These are phyloP conservation scores for Podospora bellae-mahoneyi DNA, from an alignment of 495 filamentous ascomycete genomes.

Conservation along the genomic window DNA sequence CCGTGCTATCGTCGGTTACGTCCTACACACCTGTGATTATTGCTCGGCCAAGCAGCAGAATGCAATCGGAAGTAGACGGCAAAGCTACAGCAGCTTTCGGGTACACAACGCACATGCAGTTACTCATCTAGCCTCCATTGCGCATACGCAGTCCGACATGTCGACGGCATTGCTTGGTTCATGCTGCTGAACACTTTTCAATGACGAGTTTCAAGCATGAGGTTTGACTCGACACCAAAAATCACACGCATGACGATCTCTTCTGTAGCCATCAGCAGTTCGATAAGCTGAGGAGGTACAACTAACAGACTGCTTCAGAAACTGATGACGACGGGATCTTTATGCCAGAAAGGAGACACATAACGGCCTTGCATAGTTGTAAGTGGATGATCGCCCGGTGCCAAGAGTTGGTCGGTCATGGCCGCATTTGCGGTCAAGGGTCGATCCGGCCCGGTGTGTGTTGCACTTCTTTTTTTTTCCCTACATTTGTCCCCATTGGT, in stretches of 20 bases:
- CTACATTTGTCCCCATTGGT: background rate
- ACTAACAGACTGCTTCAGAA: background rate
- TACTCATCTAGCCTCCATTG: background rate
- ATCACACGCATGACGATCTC: background rate
- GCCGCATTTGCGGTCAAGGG: constrained; percentile 17
- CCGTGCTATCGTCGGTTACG: constrained; percentile 18
- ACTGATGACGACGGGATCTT: background rate
- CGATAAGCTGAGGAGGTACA: background rate
- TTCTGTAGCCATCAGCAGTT: background rate
- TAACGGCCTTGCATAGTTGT: background rate
- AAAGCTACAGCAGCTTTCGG: constrained; percentile 12
- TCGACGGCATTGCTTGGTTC: background rate
- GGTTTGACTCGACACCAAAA: background rate
- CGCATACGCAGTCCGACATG: background rate
- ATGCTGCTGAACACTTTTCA: background rate
- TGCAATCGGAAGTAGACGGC: constrained; percentile 21
- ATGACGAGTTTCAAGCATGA: background rate
- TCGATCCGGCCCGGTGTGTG: constrained; percentile 10
- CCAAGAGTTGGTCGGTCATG: constrained; percentile 19
- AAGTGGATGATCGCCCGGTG: constrained; percentile 10
- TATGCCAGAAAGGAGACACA: constrained; percentile 4
- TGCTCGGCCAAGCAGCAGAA: constrained; percentile 13
- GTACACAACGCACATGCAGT: background rate
- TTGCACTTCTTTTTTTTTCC: background rate
- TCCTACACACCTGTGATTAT: background rate